phyloP scores from a whole-genome alignment of 257 asterid species.

The Linderniella brevidens region DNA sequence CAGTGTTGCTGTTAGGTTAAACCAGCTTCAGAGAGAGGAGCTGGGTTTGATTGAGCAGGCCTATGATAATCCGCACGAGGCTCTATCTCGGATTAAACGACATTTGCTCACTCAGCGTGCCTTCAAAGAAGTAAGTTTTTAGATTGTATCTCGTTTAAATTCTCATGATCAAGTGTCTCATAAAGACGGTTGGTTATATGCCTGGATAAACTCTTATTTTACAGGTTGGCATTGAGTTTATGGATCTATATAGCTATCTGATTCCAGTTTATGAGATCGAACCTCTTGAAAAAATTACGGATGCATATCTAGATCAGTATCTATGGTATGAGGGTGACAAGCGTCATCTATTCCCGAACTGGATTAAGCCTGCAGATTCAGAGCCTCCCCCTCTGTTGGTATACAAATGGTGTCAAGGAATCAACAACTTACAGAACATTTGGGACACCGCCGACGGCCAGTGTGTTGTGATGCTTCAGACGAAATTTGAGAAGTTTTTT shows the following conservation, averaged over 20 bases:
- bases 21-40: constrained; percentile 93
- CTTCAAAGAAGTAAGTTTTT: constrained; percentile 54
- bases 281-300: constrained; percentile 96
- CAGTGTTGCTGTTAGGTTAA: constrained; percentile 94
- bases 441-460: background rate
- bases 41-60: constrained; percentile 97
- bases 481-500: background rate
- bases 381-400: constrained; percentile 96
- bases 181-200: no score
- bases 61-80: constrained; percentile 97
- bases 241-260: constrained; percentile 91
- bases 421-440: constrained; percentile 27
- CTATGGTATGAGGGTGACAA: constrained; percentile 99
- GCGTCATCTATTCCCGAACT: constrained; percentile 90
- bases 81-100: constrained; percentile 89
- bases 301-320: constrained; percentile 93
- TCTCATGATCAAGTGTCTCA: no score
- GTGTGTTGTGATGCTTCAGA: background rate
- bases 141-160: no score
- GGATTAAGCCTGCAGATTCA: constrained; percentile 99
- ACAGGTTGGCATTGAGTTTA: constrained; percentile 72
- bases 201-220: no score
- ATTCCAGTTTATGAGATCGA: constrained; percentile 99
- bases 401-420: constrained; percentile 99
- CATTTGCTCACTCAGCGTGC: constrained; percentile 98